These are phyloP conservation scores for Sabuloglossum arenarium DNA, from an alignment of 495 filamentous ascomycete genomes.

Conservation along the genomic window DNA sequence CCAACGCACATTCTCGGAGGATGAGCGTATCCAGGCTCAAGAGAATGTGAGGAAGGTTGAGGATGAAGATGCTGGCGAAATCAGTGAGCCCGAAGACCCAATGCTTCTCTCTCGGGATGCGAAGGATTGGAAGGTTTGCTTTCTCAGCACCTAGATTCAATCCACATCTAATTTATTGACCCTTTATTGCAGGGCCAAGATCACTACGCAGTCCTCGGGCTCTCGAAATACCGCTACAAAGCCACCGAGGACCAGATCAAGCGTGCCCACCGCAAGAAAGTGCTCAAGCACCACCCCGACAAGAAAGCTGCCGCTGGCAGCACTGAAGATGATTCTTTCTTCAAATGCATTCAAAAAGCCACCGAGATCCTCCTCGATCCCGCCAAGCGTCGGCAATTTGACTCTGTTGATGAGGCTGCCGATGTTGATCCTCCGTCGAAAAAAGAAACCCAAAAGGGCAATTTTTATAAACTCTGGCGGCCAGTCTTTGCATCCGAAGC, in stretches of 20 bases:
- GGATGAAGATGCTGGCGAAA: constrained; percentile 71
- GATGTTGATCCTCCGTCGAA: constrained; percentile 81
- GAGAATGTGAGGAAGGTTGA: constrained; percentile 89
- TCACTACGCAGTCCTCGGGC: constrained; percentile 90
- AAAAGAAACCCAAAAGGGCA: constrained; percentile 64
- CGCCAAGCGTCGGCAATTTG: constrained; percentile 81
- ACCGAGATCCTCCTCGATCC: constrained; percentile 86
- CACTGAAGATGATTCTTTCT: constrained; percentile 91
- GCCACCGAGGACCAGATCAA: constrained; percentile 98
- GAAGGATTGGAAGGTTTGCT: constrained; percentile 91
- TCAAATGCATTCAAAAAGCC: constrained; percentile 99
- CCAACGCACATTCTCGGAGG: constrained; percentile 93
- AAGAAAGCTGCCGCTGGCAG: constrained; percentile 85
- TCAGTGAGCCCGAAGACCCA: constrained; percentile 80
- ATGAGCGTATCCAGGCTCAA: constrained; percentile 90
- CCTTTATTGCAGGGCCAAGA: constrained; percentile 54
- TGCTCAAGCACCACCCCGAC: constrained; percentile 92
- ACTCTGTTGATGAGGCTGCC: constrained; percentile 85
- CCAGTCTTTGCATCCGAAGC: constrained; percentile 72
- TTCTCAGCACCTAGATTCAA: not conserved
- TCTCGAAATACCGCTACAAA: constrained; percentile 73
- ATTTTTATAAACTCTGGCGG: constrained; percentile 88
- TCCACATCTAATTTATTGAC: not conserved
- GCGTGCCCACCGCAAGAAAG: constrained; percentile 96
- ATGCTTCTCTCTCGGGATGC: constrained; percentile 80